A percentile compares a stretch with the other conserved stretches of the same genome.
Evolutionary conservation across 345 rosid genomes (phyloP).

Genomic region (Balakata baccata): DNA sequence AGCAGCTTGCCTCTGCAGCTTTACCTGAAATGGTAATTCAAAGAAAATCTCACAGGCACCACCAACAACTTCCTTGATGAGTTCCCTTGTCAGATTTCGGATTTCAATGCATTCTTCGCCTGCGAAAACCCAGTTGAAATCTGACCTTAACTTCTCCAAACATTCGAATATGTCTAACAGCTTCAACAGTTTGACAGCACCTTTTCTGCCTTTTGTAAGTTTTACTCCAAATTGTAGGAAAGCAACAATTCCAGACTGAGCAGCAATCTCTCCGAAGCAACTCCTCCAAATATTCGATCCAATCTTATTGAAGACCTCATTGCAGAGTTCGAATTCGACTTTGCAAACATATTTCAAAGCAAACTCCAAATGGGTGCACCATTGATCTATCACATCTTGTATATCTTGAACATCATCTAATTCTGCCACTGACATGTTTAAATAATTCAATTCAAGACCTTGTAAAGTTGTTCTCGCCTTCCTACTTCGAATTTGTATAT

Average conservation of each 20-base stretch:
- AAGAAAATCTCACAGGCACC: constrained; percentile 65
- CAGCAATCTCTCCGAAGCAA: constrained; percentile 58
- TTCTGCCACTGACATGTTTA: constrained; percentile 40
- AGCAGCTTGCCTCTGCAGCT: constrained; percentile 48
- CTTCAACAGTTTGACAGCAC: constrained; percentile 60
- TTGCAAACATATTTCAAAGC: constrained; percentile 47
- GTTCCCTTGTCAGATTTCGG: constrained; percentile 52
- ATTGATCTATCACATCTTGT: constrained; percentile 41
- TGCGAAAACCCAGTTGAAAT: constrained; percentile 62
- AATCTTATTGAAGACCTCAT: constrained; percentile 34
- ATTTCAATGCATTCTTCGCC: constrained; percentile 51
- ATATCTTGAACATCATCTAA: constrained; percentile 43
- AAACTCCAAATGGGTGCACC: constrained; percentile 55
- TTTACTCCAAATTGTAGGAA: constrained; percentile 56
- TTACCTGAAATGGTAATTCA: constrained; percentile 65
- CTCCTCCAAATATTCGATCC: constrained; percentile 29
- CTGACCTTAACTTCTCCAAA: constrained; percentile 51
- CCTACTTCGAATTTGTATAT: constrained; percentile 39
- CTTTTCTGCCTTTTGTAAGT: constrained; percentile 53
- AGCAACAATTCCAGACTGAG: constrained; percentile 41
- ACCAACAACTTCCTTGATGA: constrained; percentile 50
- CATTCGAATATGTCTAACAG: constrained; percentile 57
- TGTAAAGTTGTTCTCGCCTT: constrained; percentile 34
- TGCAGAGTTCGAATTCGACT: constrained; percentile 51
- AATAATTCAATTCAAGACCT: constrained; percentile 46